Evolutionary conservation across 169 alveolate species (phyloP), one percentile per base, ranked within the genome.

Genomic region (Plasmodium adleri): DNA sequence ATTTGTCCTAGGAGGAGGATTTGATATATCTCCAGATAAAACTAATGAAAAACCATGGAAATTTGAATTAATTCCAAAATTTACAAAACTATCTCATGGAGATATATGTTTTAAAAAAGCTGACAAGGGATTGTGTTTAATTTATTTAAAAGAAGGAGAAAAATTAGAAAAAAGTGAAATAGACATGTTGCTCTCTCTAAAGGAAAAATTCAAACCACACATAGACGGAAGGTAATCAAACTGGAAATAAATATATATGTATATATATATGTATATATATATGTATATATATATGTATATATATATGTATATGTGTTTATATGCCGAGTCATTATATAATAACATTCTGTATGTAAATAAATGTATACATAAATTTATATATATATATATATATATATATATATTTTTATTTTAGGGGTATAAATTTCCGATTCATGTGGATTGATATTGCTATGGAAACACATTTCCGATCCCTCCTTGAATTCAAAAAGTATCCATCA

Each of bases 1-100:
- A 5, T 98, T 98, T 95, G 98, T 97, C 26, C 94, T 96, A 67
- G 99, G 99, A 49, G 98, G 99, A 9, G 98, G 98, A 28, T 94
- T 95, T 78, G 95, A 97, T 24, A 96, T 94, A 32, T 78, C 88
- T 28, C 94, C 93, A 45, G 96, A 92, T 39, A 94, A 92, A 43
- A 78, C 95, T 0, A 95, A 94, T 1, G 66, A 97, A 2, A 97
- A 97, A 87, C 96, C 99, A 1, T 97, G 95, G 97, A 91, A 91
- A 39, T 75, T 94, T 39, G 97, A 95, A 72, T 71, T 67, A 13
- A 76, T 96, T 3, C 98, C 98, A 1, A 95, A 95, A 75, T 80
- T 95, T 74, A 95, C 97, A 32, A 88, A 92, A 70, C 73, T 80
- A 60, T 95, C 98, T 22, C 97, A 95, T 91, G 85, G 85, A 74